Conservation (phyloP, 1,284 basidiomycete species). For the Ganoderma leucocontextum region DNA sequence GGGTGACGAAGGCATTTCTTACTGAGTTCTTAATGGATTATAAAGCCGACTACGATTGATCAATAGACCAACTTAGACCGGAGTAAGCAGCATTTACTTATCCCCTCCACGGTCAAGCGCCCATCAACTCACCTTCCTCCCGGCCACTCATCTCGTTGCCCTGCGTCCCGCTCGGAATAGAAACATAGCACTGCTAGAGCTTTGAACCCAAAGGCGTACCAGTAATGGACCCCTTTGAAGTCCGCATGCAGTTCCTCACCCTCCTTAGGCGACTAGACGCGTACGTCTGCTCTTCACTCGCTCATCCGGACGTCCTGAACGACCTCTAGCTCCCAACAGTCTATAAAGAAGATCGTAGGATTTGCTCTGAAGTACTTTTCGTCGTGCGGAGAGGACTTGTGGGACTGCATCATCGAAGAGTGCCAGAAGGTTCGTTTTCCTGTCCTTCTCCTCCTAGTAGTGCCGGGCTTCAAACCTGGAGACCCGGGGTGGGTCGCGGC, state of each 20-base stretch:
- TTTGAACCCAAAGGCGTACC: constrained; percentile 9
- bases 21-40: not conserved
- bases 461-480: too few species aligned
- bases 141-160: not conserved
- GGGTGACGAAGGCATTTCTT: constrained; percentile 7
- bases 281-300: constrained; percentile 55
- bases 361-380: constrained; percentile 89
- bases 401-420: constrained; percentile 94
- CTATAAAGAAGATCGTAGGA: constrained; percentile 88
- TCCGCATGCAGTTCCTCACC: constrained; percentile 84
- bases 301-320: constrained; percentile 37
- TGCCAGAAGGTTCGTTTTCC: constrained; percentile 74
- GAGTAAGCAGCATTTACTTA: not conserved
- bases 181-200: not conserved
- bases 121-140: not conserved
- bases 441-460: too few species aligned
- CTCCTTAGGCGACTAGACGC: constrained; percentile 81
- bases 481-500: too few species aligned
- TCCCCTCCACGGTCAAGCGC: not conserved
- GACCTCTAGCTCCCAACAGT: constrained; percentile 78
- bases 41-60: not conserved
- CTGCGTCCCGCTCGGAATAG: not conserved
- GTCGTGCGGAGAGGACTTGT: constrained; percentile 88
- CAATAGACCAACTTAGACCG: not conserved
- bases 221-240: constrained; percentile 89